phyloP scores from a whole-genome alignment of 306 rosid species.

The Acmispon strigosus region DNA sequence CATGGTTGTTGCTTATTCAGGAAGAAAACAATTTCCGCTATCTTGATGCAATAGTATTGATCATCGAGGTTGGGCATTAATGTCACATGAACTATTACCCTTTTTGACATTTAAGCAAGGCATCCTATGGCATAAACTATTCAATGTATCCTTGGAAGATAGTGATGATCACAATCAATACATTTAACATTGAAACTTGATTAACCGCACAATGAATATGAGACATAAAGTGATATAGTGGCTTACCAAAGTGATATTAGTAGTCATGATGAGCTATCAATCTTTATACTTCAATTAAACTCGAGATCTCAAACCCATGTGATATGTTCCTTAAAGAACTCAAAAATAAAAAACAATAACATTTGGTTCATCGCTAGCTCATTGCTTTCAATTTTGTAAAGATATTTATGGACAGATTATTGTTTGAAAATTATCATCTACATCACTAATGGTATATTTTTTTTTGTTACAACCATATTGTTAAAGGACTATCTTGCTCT shows the following conservation, averaged over 20 bases:
- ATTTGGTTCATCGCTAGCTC: too few relatives aligned
- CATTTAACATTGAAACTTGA: not conserved
- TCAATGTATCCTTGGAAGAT: not conserved
- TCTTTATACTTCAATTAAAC: not conserved
- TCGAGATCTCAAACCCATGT: not conserved
- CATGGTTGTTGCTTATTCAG: not conserved
- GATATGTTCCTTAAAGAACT: too few relatives aligned
- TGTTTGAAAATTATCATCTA: too few relatives aligned
- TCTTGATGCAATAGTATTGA: conserved; percentile 10
- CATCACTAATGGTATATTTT: too few relatives aligned
- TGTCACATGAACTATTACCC: not conserved
- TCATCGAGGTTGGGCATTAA: not conserved
- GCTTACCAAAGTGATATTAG: too few relatives aligned
- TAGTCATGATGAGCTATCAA: not conserved
- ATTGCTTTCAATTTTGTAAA: too few relatives aligned
- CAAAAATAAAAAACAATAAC: too few relatives aligned
- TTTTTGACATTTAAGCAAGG: not conserved
- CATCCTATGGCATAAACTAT: not conserved
- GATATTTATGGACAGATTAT: too few relatives aligned
- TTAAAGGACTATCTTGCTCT: not conserved
- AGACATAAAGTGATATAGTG: too few relatives aligned
- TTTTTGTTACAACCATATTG: too few relatives aligned
- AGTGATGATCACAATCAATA: not conserved
- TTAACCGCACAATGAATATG: too few relatives aligned
- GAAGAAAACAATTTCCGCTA: not conserved